Conservation (phyloP, 371 early-diverging fungal species). For the Catenaria anguillulae region DNA sequence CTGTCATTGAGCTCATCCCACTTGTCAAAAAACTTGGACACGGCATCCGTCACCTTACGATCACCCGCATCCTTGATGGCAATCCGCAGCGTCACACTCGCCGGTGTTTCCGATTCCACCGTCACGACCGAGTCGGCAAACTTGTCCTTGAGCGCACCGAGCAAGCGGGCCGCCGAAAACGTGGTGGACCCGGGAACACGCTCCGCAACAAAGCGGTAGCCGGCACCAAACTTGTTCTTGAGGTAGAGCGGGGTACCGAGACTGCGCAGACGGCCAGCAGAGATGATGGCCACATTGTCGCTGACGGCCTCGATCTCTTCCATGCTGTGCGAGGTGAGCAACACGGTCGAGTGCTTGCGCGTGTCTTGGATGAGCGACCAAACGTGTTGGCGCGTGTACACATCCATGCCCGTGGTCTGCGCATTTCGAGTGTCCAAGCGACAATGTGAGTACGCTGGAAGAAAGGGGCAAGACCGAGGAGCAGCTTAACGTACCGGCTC, state of each 20-base stretch:
- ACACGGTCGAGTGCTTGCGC: conserved; percentile 30
- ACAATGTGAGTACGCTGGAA: background rate
- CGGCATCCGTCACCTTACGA: background rate
- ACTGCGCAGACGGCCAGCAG: conserved; percentile 35
- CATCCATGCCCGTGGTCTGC: conserved; percentile 54
- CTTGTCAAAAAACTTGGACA: conserved; percentile 18
- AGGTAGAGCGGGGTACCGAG: conserved; percentile 25
- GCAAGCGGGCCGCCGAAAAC: conserved; percentile 15
- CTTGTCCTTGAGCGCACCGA: conserved; percentile 13
- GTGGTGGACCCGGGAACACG: conserved; percentile 17
- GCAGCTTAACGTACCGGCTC: too few relatives aligned
- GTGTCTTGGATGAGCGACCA: conserved; percentile 52
- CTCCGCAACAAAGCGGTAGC: conserved; percentile 21
- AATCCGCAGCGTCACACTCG: conserved; percentile 17
- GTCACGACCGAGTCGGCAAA: conserved; percentile 19
- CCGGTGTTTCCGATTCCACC: conserved; percentile 16
- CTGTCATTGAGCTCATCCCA: conserved; percentile 18
- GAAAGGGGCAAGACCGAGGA: conserved; percentile 15
- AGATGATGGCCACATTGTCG: conserved; percentile 47
- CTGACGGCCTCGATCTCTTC: conserved; percentile 55
- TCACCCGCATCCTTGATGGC: conserved; percentile 2
- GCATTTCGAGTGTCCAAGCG: conserved; percentile 1
- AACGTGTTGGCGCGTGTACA: conserved; percentile 43
- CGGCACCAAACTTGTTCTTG: conserved; percentile 26
- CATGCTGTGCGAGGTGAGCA: conserved; percentile 52